Conservation (phyloP, 2,329 filamentous ascomycete genomes). For the Venturia aucupariae region DNA sequence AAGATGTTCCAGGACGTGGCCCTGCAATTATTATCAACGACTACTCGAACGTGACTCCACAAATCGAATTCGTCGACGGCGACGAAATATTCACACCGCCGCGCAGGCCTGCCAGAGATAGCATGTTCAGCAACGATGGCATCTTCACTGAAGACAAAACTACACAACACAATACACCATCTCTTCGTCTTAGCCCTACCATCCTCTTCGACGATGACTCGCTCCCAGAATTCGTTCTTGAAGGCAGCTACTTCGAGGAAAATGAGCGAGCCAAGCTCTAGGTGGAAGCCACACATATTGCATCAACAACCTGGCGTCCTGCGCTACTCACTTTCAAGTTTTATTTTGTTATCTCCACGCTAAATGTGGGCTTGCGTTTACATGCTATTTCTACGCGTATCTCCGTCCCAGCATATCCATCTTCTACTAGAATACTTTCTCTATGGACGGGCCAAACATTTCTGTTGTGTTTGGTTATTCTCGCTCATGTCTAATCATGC, state of each 20-base stretch:
- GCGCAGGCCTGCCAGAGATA: neutral
- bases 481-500: neutral
- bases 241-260: neutral
- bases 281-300: neutral
- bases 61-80: neutral
- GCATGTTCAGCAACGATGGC: constrained; percentile 2
- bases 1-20: neutral
- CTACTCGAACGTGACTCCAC: neutral
- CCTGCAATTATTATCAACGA: neutral
- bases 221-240: neutral
- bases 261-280: neutral
- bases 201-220: neutral
- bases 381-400: neutral
- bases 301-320: neutral
- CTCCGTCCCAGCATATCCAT: neutral
- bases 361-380: neutral
- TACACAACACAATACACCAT: neutral
- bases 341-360: neutral
- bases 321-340: neutral
- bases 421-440: neutral
- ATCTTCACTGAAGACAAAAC: neutral
- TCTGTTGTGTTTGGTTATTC: neutral
- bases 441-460: too few species aligned
- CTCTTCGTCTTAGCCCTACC: neutral
- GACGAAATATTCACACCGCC: neutral